Conservation (phyloP, 2,329 filamentous ascomycete species). For the Nothopassalora personata region DNA sequence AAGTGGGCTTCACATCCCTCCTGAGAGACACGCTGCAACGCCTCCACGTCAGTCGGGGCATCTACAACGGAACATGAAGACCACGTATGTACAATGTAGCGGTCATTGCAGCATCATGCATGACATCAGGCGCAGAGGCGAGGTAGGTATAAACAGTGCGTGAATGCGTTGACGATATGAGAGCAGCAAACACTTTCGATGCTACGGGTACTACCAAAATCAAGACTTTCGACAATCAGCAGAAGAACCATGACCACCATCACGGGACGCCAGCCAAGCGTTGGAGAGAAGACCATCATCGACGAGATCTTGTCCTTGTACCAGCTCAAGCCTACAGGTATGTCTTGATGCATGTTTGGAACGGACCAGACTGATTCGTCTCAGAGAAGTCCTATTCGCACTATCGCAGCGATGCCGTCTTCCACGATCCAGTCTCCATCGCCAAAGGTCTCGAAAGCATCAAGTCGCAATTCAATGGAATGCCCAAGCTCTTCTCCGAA, state of each 20-base stretch:
- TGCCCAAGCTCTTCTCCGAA: slow-evolving; percentile 26
- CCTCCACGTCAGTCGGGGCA: neutral
- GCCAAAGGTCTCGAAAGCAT: slow-evolving; percentile 25
- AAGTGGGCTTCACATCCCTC: too few species aligned
- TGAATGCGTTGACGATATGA: neutral
- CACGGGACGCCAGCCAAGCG: slow-evolving; percentile 14
- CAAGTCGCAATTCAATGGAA: slow-evolving; percentile 27
- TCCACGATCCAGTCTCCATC: slow-evolving; percentile 28
- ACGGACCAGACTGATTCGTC: neutral
- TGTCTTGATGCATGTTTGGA: neutral
- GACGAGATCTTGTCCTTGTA: slow-evolving; percentile 25
- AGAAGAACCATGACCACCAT: slow-evolving; percentile 6
- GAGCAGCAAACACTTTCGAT: neutral
- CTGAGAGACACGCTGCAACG: neutral
- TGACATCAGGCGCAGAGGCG: neutral
- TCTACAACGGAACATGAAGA: neutral
- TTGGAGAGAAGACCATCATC: slow-evolving; percentile 20
- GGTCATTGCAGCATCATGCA: slow-evolving; percentile 5
- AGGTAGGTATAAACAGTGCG: neutral
- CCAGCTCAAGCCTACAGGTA: slow-evolving; percentile 19
- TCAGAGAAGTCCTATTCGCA: slow-evolving; percentile 21
- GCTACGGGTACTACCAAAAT: neutral
- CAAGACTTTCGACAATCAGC: neutral
- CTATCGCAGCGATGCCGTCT: slow-evolving; percentile 23
- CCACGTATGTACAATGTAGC: neutral